Conservation (phyloP, 768 basidiomycete species). For the Lactarius evosmus region DNA sequence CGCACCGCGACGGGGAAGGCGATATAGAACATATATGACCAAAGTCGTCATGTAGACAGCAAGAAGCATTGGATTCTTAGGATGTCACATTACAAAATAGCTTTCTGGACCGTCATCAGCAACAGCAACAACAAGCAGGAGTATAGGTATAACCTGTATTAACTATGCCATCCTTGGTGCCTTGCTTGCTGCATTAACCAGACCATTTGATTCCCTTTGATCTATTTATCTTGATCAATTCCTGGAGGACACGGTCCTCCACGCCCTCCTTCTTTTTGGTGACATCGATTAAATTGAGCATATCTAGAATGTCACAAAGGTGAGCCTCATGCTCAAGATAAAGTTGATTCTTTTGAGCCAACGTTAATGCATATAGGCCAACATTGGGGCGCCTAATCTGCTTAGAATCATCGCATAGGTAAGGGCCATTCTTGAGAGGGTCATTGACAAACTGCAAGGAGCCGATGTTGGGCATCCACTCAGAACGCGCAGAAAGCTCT, state of each 20-base stretch:
- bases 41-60: neutral
- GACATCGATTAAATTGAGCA: neutral
- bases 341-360: neutral
- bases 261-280: neutral
- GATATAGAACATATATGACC: constrained; percentile 4
- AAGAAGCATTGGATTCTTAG: constrained; percentile 1
- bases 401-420: neutral
- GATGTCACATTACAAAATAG: neutral
- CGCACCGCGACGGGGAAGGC: neutral
- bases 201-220: constrained; percentile 4
- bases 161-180: neutral
- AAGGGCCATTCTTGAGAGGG: neutral
- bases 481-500: neutral
- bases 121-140: neutral
- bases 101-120: neutral
- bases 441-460: constrained; percentile 3
- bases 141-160: neutral
- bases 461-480: constrained; percentile 2
- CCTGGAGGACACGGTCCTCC: constrained; percentile 5
- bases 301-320: neutral
- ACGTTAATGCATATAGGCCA: neutral
- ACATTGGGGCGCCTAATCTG: neutral
- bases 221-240: neutral
- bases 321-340: neutral
- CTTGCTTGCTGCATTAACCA: neutral